Conservation (phyloP, 2,329 filamentous ascomycete species). For the Fusarium sp. region DNA sequence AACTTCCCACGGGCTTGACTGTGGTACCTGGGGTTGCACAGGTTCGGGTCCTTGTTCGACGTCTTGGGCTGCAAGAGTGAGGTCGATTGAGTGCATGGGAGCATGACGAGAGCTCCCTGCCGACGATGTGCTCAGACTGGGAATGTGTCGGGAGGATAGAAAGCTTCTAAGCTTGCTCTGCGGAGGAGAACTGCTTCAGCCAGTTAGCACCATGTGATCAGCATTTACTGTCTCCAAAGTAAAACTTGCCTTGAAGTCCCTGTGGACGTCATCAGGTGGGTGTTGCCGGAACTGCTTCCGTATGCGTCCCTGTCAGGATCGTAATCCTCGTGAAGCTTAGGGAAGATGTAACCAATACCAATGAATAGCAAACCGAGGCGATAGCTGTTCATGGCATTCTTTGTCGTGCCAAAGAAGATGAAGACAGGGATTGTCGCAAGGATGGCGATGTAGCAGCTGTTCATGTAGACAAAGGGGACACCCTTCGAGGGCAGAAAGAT, state of each 20-base stretch:
- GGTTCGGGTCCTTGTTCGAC: constrained; percentile 21
- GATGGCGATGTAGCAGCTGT: constrained; percentile 63
- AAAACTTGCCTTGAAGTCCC: constrained; percentile 36
- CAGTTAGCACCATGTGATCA: constrained; percentile 7
- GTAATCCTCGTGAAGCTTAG: constrained; percentile 55
- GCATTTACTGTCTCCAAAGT: rapidly evolving
- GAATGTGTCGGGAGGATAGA: constrained; percentile 33
- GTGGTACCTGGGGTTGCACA: background rate
- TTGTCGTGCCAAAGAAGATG: constrained; percentile 67
- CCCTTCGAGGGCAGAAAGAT: constrained; percentile 57
- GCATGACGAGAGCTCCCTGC: constrained; percentile 10
- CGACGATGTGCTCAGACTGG: constrained; percentile 33
- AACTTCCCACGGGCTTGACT: background rate
- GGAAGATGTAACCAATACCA: constrained; percentile 60
- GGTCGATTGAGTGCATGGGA: constrained; percentile 5
- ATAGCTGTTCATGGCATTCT: constrained; percentile 65
- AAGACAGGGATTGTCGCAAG: constrained; percentile 62
- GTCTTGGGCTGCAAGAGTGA: constrained; percentile 9
- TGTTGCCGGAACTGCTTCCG: constrained; percentile 38
- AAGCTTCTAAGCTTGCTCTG: constrained; percentile 39
- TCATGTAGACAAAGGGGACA: constrained; percentile 55
- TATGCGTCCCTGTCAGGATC: constrained; percentile 49
- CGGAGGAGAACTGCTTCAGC: constrained; percentile 29
- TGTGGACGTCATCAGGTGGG: constrained; percentile 36
- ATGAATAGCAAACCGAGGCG: constrained; percentile 53